Conservation (phyloP, 129 eudicot species). For the Flaveria sonorensis region DNA sequence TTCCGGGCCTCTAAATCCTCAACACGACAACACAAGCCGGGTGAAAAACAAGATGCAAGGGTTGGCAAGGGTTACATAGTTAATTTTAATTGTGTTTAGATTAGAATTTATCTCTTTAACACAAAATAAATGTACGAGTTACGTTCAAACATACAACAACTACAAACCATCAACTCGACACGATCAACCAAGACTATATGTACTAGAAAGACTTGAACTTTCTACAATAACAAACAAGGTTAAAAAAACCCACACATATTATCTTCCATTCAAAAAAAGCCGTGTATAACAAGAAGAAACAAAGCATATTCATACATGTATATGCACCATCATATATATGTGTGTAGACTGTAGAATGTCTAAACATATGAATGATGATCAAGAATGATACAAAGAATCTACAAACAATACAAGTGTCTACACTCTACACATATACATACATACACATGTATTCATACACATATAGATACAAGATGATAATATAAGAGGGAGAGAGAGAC, state of each 20-base stretch:
- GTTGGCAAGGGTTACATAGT: no score
- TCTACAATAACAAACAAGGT: no score
- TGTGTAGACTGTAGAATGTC: background rate
- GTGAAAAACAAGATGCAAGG: no score
- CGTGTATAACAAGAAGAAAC: background rate
- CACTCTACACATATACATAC: background rate
- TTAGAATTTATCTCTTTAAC: no score
- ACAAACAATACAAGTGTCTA: background rate
- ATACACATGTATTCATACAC: background rate
- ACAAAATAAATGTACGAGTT: no score
- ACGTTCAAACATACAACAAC: no score
- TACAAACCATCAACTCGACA: background rate
- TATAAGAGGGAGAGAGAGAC: conserved; percentile 15
- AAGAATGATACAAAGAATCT: conserved; percentile 10
- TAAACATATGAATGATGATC: conserved; percentile 19
- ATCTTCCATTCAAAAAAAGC: conserved; percentile 19
- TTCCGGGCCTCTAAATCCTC: no score
- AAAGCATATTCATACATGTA: background rate
- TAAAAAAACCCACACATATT: conserved; percentile 1
- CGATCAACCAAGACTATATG: background rate
- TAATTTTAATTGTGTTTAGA: no score
- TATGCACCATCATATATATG: conserved; percentile 11
- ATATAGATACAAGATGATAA: conserved; percentile 10
- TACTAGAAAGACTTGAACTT: no score
- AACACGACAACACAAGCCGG: no score